Conservation (phyloP, 2,329 filamentous ascomycete genomes). For the Geosmithia morbida region DNA sequence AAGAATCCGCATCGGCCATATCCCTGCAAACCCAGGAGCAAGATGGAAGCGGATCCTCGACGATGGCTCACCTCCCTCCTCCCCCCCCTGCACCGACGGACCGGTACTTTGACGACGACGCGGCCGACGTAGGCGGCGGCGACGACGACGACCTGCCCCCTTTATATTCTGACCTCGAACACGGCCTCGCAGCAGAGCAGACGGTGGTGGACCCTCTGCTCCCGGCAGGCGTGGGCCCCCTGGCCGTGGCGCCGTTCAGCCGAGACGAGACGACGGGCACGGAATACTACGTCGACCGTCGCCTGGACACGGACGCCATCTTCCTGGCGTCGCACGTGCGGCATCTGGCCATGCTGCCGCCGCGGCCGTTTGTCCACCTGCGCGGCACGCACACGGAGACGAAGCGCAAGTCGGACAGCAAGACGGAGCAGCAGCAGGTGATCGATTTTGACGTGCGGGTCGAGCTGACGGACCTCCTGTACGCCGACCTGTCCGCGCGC, state of each 20-base stretch:
- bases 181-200: constrained; percentile 1
- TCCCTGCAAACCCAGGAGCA: constrained; percentile 8
- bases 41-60: background rate
- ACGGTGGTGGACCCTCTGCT: constrained; percentile 10
- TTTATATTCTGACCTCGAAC: constrained; percentile 24
- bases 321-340: constrained; percentile 29
- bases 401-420: constrained; percentile 18
- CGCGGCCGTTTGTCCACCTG: constrained; percentile 36
- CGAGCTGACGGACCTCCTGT: constrained; percentile 44
- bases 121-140: constrained; percentile 11
- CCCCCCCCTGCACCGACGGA: constrained; percentile 6
- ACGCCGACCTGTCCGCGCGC: constrained; percentile 24
- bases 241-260: constrained; percentile 12
- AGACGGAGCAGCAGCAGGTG: constrained; percentile 27
- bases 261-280: constrained; percentile 17
- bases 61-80: background rate
- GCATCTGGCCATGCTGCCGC: constrained; percentile 29
- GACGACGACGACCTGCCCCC: constrained; percentile 27
- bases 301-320: constrained; percentile 27
- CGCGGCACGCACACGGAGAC: constrained; percentile 37
- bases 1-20: constrained; percentile 12
- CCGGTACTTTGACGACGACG: constrained; percentile 21
- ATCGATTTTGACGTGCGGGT: constrained; percentile 46
- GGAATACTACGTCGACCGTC: constrained; percentile 27
- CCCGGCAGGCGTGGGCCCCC: constrained; percentile 5